These are phyloP conservation scores for Baudoinia panamericana DNA, from an alignment of 495 filamentous ascomycete species.

Conservation along the genomic window DNA sequence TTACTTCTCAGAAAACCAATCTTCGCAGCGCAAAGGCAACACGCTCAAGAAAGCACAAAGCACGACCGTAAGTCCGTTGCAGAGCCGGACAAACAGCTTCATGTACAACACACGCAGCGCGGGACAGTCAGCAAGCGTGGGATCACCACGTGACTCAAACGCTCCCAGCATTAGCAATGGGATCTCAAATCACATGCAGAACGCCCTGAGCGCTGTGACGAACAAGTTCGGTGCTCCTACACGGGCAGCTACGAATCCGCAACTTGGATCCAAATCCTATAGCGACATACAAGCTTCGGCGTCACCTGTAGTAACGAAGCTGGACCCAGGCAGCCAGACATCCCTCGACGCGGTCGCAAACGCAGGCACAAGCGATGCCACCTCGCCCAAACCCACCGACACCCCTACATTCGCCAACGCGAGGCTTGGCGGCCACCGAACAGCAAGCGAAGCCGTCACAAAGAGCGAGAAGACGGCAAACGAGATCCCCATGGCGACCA, in stretches of 20 bases:
- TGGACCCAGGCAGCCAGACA: too few relatives aligned
- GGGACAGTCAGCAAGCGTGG: background rate
- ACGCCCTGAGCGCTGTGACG: constrained; percentile 3
- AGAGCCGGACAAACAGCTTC: constrained; percentile 25
- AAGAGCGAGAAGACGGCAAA: constrained; percentile 45
- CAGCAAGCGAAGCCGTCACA: constrained; percentile 68
- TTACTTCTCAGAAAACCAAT: constrained; percentile 81
- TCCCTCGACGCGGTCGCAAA: too few relatives aligned
- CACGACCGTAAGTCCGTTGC: constrained; percentile 16
- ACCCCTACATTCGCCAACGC: too few relatives aligned
- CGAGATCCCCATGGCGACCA: constrained; percentile 26
- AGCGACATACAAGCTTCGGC: background rate
- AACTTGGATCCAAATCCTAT: constrained; percentile 3
- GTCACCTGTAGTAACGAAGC: constrained; percentile 42
- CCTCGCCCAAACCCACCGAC: too few relatives aligned
- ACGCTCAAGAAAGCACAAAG: constrained; percentile 5
- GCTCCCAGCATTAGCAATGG: background rate
- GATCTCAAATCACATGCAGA: background rate
- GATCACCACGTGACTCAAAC: background rate
- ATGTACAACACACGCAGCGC: constrained; percentile 17
- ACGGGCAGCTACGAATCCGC: constrained; percentile 12
- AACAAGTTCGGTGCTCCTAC: constrained; percentile 8
- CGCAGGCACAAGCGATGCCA: too few relatives aligned
- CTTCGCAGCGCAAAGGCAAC: constrained; percentile 3
- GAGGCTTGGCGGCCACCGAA: constrained; percentile 62